Evolutionary conservation across 129 eudicot genomes (phyloP), one percentile per base, ranked within the genome.

Genomic region (Scalesia atractyloides): DNA sequence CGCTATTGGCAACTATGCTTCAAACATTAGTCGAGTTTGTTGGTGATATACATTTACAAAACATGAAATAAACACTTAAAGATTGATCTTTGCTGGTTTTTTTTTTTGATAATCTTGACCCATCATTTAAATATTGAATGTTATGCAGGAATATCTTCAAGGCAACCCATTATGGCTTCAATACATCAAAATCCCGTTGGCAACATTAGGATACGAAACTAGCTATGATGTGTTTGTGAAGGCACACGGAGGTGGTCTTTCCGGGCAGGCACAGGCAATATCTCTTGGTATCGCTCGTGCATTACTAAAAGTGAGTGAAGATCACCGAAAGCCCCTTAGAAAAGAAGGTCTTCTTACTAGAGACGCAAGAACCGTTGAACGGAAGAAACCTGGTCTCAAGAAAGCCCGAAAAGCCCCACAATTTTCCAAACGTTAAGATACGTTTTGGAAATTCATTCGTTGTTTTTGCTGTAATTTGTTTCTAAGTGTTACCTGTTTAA

Each of bases 391-490:
- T 62, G 98, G 98, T 79, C 89, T 94, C 63, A 82, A 82, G 80
- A 94, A 94, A 76, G 98, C 98, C 24, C 83, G 98, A 59, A 94
- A 94, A 80, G 91, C 91, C 51, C 98, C 98, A 63, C 98, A 90
- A 66, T 94, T 69, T 75, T 94, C 98, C 61, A 94, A 94, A 63
- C 98, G 98, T 90, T 94, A 67, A 85, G 91, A 85, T 82, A 73
- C 60, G 5, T 30, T 64, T 53, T 71, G 68, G 77, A 54, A 56
- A 71, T 53, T 15, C 33, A 15, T 41, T 51, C 24, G 7, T 20
- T 70, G 74, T 57, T 70, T 58, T 20, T 66, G 15, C 19, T 75
- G 73, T 67, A 33, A 47, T 59, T 24, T 57, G 60, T 47, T 54
- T 20, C 9, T 13, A 58, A 59, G 24, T 72, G 76, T 58, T 58